Evolutionary conservation across 2,329 filamentous ascomycete genomes (phyloP), one percentile per base, ranked within the genome.

Genomic region (Teratosphaeria viscida): DNA sequence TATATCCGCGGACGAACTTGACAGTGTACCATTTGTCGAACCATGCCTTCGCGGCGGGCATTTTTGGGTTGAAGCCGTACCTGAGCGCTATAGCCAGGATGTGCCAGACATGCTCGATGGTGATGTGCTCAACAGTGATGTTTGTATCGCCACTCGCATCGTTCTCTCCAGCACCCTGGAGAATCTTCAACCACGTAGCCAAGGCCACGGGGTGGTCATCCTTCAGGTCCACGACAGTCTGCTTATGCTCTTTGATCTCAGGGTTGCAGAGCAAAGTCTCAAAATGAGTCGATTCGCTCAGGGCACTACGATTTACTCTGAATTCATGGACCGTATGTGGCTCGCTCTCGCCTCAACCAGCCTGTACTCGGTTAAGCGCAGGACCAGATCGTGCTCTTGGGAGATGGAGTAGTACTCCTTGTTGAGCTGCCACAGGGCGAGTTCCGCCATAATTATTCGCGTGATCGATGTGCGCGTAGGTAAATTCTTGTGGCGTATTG

Each of bases 391-490:
- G n/a, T 43, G 39, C n/a, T 61, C 47, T 26, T 54, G 39, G 5
- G 47, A 39, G 57, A 66, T 61, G 23, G 56, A 63, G 59, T 63
- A 64, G 56, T 49, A 59, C 37, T 64, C 59, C 54, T 57, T 60
- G 52, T 64, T 61, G 37, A 63, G 61, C 43, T 49, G 43, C 43
- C 43, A 49, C 10, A 49, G 43, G 16, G 19, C n/a, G n/a, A 23
- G 3, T 10, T 49, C 39, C 29, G 58, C 47, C 55, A 57, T 61
- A 32, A 19, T 32, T 12, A 23, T 6, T 29, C 26, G 34, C n/a
- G 43, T 19, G 8, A 6, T 19, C 19, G 43, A 49, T 19, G 16
- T 49, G 16, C 43, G 47, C 11, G 29, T 14, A 6, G 16, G 27
- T n/a, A 11, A 32, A 32, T 32, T 7, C 4, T 32, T 6, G 29